These are phyloP conservation scores for Mallotus repandus DNA, from an alignment of 441 rosid genomes.

Conservation along the genomic window DNA sequence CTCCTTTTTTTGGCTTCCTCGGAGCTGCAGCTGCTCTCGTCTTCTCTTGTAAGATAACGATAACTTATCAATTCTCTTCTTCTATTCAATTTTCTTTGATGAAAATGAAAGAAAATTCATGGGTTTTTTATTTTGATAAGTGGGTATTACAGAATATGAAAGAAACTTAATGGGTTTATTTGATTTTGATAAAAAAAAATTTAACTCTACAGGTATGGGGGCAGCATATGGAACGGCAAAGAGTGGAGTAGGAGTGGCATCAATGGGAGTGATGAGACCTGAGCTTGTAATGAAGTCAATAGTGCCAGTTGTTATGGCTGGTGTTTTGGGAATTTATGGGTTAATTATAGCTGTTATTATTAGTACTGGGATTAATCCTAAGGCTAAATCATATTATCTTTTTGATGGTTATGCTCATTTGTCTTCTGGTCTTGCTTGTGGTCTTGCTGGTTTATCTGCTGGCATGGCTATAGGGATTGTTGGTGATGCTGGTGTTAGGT, in stretches of 20 bases:
- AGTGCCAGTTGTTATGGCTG: conserved; percentile 55
- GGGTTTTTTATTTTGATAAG: too few relatives aligned
- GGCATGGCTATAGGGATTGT: conserved; percentile 56
- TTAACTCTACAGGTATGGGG: conserved; percentile 41
- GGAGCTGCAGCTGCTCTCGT: conserved; percentile 83
- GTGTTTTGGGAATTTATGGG: conserved; percentile 51
- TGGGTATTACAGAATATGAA: too few relatives aligned
- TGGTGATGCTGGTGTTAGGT: conserved; percentile 57
- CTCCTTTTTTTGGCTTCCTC: conserved; percentile 84
- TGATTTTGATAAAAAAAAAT: too few relatives aligned
- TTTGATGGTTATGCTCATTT: conserved; percentile 51
- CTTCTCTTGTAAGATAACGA: conserved; percentile 54
- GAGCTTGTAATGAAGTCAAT: conserved; percentile 58
- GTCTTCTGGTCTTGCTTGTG: conserved; percentile 47
- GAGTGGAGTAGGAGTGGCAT: conserved; percentile 51
- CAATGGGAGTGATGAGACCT: conserved; percentile 57
- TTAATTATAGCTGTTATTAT: conserved; percentile 51
- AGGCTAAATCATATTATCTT: conserved; percentile 44
- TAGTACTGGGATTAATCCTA: conserved; percentile 49
- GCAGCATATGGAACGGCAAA: conserved; percentile 50
- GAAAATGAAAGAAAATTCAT: too few relatives aligned
- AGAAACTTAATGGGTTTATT: too few relatives aligned
- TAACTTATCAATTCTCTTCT: too few relatives aligned
- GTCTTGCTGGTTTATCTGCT: conserved; percentile 50
- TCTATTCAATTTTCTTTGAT: too few relatives aligned